Evolutionary conservation across 108 stramenopile species (phyloP), one percentile per base, ranked within the genome.

Genomic region (Conticribra weissflogii): DNA sequence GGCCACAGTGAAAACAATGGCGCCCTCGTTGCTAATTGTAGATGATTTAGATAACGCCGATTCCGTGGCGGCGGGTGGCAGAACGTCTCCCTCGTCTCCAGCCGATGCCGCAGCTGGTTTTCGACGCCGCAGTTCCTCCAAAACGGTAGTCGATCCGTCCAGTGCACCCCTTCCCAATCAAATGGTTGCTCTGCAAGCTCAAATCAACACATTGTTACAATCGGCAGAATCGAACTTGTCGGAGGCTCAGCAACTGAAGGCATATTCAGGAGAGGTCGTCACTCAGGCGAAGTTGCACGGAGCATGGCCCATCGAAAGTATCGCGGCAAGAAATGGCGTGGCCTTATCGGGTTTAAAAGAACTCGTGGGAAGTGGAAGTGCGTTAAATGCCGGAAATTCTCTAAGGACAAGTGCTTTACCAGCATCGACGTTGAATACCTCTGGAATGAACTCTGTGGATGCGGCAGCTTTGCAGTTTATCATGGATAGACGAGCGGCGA

Each of bases 261-360:
- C 54, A 17, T 16, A 22, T 18, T 72, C 70, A 30, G 76, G 71
- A 14, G 66, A 79, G 53, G 45, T 47, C 2, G 80, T 63, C 1
- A 67, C 55, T 0, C 83, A 83, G 56, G 69, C 75, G 32, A 76
- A 83, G 63, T 52, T 78, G 70, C 76, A 86, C 54, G 92, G 87
- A 48, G 76, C 79, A 23, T 91, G 89, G 89, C 89, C 89, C 24
- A 76, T 83, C n/a, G 92, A 94, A 77, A 82, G 72, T 17, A 58
- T 89, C 15, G 88, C 92, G 3, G 66, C 58, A 24, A 81, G 90
- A 22, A 67, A 85, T 17, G 85, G 85, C 3, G 85, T 89, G 36
- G 66, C 68, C 9, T 49, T 80, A 29, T 55, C 66, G 1, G 61
- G 59, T 59, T 23, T 78, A 22, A 56, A 45, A 54, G 60, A 45